phyloP scores from a whole-genome alignment of 2,329 filamentous ascomycete genomes.

The Penicillium sp. region DNA sequence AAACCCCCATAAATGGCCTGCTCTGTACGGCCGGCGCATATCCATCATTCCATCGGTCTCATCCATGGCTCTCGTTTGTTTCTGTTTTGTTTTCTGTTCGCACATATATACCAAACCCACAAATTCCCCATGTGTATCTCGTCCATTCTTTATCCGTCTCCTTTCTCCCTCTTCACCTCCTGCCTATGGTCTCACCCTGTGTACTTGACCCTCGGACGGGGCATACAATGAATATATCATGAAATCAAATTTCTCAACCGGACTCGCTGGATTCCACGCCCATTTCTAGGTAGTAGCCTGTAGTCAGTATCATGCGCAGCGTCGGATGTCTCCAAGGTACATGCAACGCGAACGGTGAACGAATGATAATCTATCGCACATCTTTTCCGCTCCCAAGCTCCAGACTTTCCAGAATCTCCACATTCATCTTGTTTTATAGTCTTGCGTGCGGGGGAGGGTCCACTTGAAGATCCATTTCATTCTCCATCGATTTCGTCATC shows the following conservation, averaged over 20 bases:
- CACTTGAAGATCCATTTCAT: neutral
- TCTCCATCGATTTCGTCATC: neutral
- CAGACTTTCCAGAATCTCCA: neutral
- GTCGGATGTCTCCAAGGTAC: too few species aligned
- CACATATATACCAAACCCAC: constrained; percentile 26
- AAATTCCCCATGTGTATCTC: constrained; percentile 16
- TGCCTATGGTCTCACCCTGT: constrained; percentile 14
- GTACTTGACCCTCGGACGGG: constrained; percentile 22
- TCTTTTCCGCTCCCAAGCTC: neutral
- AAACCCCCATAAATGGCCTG: constrained; percentile 26
- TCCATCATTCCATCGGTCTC: constrained; percentile 15
- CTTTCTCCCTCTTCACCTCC: constrained; percentile 7
- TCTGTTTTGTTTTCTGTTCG: constrained; percentile 9
- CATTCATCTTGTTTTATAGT: neutral
- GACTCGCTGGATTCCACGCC: neutral
- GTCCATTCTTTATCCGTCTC: constrained; percentile 14
- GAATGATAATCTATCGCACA: neutral
- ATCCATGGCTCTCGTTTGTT: constrained; percentile 8
- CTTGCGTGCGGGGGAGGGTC: neutral
- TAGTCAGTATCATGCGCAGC: too few species aligned
- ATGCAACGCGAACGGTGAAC: too few species aligned
- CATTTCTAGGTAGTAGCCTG: too few species aligned
- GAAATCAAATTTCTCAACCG: constrained; percentile 3
- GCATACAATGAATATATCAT: constrained; percentile 28
- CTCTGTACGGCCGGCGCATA: constrained; percentile 24